Evolutionary conservation across 1,284 basidiomycete species (phyloP), one percentile per base, ranked within the genome.

Genomic region (Stygiomarasmius scandens): DNA sequence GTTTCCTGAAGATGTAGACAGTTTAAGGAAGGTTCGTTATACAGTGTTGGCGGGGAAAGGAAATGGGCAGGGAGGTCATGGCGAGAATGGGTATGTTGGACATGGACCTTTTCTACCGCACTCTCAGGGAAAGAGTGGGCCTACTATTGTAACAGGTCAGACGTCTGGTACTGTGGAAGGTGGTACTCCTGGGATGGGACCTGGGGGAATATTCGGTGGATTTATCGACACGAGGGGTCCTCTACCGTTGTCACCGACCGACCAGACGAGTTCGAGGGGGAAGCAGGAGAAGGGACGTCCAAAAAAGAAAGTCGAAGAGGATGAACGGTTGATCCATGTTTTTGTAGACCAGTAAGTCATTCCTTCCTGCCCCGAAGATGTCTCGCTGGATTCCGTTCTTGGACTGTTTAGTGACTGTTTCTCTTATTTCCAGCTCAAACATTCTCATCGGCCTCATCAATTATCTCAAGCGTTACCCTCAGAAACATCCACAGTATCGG

Each of bases 301-400:
- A 11, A 54, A 54, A 32, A 58, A 20, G 60, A 61, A 22, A 54
- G 60, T 29, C 55, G 69, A 64, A 53, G 71, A 67, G 24, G 77
- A 76, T 43, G 86, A 90, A 64, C 81, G 83, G 11, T 69, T 87
- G 61, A 83, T 91, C 46, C 92, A 95, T 73, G 83, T 95, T 63
- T 95, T 94, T 71, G 82, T 95, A 61, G 93, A 95, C 70, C 90
- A 95, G 90, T 93, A 65, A 66, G 83, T 73, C n/a, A 12, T 50
- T 27, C 47, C 16, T 9, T 41, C 38, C 16, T 41, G 38, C n/a
- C 16, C 16, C n/a, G 38, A n/a, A 16, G 16, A 41, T 16, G 38
- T 41, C 16, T 12, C n/a, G n/a, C 38, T 41, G 38, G 38, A 41
- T 19, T n/a, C 16, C 5, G 66, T 72, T 32, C 16, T n/a, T 27